These are phyloP conservation scores for Grammothele lineata DNA, from an alignment of 768 basidiomycete genomes.

Conservation along the genomic window DNA sequence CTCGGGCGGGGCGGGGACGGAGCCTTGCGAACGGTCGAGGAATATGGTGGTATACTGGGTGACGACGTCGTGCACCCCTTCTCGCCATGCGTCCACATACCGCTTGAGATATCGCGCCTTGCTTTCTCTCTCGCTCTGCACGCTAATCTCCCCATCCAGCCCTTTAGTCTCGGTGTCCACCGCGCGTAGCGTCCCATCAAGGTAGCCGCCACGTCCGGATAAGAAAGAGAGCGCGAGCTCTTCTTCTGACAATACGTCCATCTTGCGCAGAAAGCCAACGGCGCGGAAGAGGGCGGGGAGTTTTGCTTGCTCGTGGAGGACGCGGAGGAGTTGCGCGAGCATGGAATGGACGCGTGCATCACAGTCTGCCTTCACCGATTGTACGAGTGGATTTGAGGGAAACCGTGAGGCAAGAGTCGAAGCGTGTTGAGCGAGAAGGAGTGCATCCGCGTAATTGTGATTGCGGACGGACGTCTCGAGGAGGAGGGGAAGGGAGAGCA, in stretches of 20 bases:
- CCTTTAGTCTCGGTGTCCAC: slow-evolving; percentile 36
- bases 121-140: slow-evolving; percentile 50
- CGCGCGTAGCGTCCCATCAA: slow-evolving; percentile 53
- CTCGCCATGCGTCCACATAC: slow-evolving; percentile 88
- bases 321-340: slow-evolving; percentile 71
- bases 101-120: slow-evolving; percentile 75
- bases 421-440: slow-evolving; percentile 78
- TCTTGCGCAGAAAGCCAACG: slow-evolving; percentile 79
- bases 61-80: slow-evolving; percentile 88
- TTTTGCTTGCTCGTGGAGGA: slow-evolving; percentile 82
- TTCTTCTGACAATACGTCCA: slow-evolving; percentile 66
- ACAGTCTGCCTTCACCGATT: slow-evolving; percentile 63
- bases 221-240: slow-evolving; percentile 88
- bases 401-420: slow-evolving; percentile 37
- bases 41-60: slow-evolving; percentile 90
- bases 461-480: slow-evolving; percentile 93
- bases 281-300: slow-evolving; percentile 89
- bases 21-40: slow-evolving; percentile 53
- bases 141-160: slow-evolving; percentile 40
- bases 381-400: slow-evolving; percentile 46
- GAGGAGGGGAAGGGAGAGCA: slow-evolving; percentile 86
- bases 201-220: slow-evolving; percentile 62
- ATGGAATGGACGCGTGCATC: slow-evolving; percentile 60
- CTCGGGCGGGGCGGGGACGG: slow-evolving; percentile 23
- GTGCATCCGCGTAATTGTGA: slow-evolving; percentile 88